phyloP scores from a whole-genome alignment of 768 basidiomycete genomes.

The Kondoa malvinella region DNA sequence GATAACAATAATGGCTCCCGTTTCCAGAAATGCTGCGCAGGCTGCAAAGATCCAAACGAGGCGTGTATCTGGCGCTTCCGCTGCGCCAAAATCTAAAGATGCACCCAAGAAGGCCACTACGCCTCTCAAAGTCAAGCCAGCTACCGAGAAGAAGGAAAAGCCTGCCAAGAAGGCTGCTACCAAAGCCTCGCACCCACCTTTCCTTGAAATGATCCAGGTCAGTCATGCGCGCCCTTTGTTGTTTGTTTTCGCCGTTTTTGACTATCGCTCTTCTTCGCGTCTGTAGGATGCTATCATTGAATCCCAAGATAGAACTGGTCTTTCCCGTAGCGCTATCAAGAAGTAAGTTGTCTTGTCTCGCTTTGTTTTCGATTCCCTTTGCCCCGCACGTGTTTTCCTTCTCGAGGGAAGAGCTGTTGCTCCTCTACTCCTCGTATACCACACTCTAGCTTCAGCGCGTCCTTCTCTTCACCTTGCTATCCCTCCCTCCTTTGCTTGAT shows the following conservation, averaged over 20 bases:
- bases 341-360: background rate
- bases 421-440: too few relatives aligned
- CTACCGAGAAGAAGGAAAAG: conserved; percentile 29
- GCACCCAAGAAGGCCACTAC: conserved; percentile 1
- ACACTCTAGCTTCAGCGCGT: too few relatives aligned
- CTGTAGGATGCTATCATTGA: background rate
- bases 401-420: too few relatives aligned
- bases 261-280: background rate
- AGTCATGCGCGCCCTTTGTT: background rate
- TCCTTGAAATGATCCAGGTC: too few relatives aligned
- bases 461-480: too few relatives aligned
- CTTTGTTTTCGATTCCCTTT: background rate
- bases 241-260: background rate
- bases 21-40: too few relatives aligned
- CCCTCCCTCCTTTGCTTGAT: too few relatives aligned
- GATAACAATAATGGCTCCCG: background rate
- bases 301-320: background rate
- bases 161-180: conserved; percentile 2
- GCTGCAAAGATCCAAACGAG: too few relatives aligned
- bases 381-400: background rate
- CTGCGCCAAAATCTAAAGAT: background rate
- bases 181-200: too few relatives aligned
- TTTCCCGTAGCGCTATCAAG: background rate
- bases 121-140: background rate
- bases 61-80: too few relatives aligned